These are phyloP conservation scores for Colletotrichum abscissum DNA, from an alignment of 2,329 filamentous ascomycete genomes.

Conservation along the genomic window DNA sequence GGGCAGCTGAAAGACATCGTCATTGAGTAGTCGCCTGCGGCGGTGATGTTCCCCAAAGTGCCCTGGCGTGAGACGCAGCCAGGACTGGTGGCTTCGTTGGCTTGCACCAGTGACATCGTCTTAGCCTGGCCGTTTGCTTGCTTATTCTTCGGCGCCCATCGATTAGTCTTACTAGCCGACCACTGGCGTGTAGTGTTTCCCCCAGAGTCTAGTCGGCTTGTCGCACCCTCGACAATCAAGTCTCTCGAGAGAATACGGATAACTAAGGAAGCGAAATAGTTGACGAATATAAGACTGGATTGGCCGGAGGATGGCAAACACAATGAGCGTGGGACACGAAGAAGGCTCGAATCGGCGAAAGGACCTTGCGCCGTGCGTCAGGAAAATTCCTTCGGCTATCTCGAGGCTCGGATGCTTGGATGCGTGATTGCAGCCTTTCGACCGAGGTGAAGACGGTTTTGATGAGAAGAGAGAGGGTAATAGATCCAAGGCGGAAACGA, in stretches of 20 bases:
- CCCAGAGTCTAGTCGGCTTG: neutral
- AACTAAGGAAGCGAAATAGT: neutral
- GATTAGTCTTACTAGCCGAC: slow-evolving; percentile 15
- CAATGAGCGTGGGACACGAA: neutral
- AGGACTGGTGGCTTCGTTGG: slow-evolving; percentile 13
- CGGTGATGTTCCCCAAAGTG: neutral
- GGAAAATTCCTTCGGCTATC: neutral
- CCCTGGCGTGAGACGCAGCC: slow-evolving; percentile 13
- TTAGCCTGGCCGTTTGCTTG: slow-evolving; percentile 20
- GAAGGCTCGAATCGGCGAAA: neutral
- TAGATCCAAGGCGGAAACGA: neutral
- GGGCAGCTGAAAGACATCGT: neutral
- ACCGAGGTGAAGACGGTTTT: neutral
- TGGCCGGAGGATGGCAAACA: neutral
- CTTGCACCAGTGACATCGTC: slow-evolving; percentile 24
- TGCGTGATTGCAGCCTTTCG: neutral
- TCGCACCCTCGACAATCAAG: neutral
- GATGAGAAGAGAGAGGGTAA: neutral
- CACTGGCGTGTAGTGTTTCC: neutral
- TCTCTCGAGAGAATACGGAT: neutral
- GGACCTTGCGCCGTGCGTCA: neutral
- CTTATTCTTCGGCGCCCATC: slow-evolving; percentile 23
- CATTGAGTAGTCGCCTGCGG: slow-evolving; percentile 7
- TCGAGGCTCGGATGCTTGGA: neutral
- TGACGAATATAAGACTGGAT: neutral